Evolutionary conservation across 139 green algal species (phyloP).

Genomic region (Diplosphaera chodatii): DNA sequence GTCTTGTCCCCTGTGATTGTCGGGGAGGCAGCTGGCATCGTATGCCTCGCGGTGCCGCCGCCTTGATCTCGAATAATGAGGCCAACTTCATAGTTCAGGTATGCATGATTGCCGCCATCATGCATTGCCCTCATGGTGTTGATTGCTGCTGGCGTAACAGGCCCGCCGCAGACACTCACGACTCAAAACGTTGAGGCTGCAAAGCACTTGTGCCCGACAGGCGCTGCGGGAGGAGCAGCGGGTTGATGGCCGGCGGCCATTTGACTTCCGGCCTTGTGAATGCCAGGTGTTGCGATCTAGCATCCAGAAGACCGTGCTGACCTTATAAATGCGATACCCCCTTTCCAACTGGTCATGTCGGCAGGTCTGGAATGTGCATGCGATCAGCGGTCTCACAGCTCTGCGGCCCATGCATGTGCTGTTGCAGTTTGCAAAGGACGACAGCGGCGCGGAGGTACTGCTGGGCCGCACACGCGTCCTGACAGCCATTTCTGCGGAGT

Average conservation of each 20-base stretch:
- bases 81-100: constrained; percentile 69
- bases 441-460: constrained; percentile 49
- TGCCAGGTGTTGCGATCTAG: constrained; percentile 4
- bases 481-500: constrained; percentile 47
- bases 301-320: too few relatives aligned
- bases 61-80: constrained; percentile 63
- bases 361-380: too few relatives aligned
- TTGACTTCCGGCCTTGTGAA: constrained; percentile 35
- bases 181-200: background rate
- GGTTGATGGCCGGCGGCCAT: constrained; percentile 45
- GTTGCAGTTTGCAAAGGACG: constrained; percentile 37
- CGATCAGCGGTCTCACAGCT: too few relatives aligned
- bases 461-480: constrained; percentile 71
- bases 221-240: constrained; percentile 45
- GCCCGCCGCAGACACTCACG: too few relatives aligned
- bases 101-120: background rate
- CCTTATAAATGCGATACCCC: too few relatives aligned
- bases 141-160: too few relatives aligned
- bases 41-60: constrained; percentile 31
- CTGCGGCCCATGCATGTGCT: too few relatives aligned
- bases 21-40: background rate
- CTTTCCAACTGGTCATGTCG: too few relatives aligned
- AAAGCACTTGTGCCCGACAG: constrained; percentile 19
- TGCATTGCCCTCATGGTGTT: too few relatives aligned
- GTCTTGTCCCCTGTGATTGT: too few relatives aligned